These are phyloP conservation scores for Sordaria brevicollis DNA, from an alignment of 495 filamentous ascomycete genomes.

Conservation along the genomic window DNA sequence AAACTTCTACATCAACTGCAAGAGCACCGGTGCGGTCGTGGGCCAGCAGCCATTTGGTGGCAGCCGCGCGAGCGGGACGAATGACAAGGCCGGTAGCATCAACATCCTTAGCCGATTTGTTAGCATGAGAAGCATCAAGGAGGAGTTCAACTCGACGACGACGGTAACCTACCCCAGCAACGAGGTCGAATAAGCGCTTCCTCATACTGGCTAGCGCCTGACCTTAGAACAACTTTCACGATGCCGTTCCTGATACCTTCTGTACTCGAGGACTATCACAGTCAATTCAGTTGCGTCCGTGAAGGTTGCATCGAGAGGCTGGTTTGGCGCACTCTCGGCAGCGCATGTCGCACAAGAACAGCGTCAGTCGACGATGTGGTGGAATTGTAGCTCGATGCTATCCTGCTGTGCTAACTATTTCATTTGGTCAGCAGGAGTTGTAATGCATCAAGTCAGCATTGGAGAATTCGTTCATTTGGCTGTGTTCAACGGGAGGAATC, in stretches of 20 bases:
- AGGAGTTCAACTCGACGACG: conserved; percentile 65
- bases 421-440: not conserved
- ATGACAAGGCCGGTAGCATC: conserved; percentile 81
- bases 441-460: not conserved
- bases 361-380: no score
- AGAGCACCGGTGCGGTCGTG: conserved; percentile 84
- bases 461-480: not conserved
- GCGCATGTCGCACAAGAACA: no score
- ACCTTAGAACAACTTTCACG: no score
- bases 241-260: no score
- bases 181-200: conserved; percentile 21
- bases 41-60: conserved; percentile 91
- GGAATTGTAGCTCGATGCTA: no score
- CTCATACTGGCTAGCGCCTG: no score
- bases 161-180: conserved; percentile 79
- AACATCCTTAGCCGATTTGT: conserved; percentile 71
- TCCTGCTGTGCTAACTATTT: no score
- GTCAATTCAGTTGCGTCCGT: no score
- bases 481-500: not conserved
- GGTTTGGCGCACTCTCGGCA: no score
- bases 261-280: no score
- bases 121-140: conserved; percentile 77
- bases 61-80: conserved; percentile 75
- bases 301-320: no score
- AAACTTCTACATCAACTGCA: conserved; percentile 92